A percentile compares a stretch with the other conserved stretches of the same genome.
phyloP scores from a whole-genome alignment of 345 rosid species.

The Sonneratia alba region DNA sequence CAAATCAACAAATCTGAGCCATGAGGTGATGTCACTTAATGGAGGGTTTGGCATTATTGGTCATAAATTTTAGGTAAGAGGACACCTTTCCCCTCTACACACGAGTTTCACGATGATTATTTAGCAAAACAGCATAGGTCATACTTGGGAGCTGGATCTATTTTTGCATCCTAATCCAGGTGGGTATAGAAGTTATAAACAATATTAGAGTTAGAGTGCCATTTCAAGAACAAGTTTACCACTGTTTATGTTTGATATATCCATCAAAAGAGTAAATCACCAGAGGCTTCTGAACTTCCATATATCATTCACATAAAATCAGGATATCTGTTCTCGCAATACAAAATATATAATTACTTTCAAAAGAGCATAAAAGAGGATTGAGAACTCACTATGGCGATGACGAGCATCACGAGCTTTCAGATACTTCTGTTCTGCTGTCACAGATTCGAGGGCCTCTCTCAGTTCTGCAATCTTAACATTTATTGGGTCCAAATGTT shows the following conservation, averaged over 20 bases:
- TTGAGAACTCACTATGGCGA: slow-evolving; percentile 61
- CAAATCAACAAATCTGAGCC: not conserved
- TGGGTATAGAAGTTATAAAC: not conserved
- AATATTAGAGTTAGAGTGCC: not conserved
- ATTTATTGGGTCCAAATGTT: slow-evolving; percentile 86
- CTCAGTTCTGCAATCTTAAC: slow-evolving; percentile 93
- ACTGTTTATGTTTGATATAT: not conserved
- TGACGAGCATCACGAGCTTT: slow-evolving; percentile 92
- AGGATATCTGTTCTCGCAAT: not conserved
- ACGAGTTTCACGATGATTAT: not conserved
- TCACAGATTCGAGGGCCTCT: slow-evolving; percentile 87
- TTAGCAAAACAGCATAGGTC: not conserved
- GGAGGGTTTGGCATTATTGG: not conserved
- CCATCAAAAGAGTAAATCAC: not conserved
- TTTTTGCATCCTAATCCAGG: not conserved
- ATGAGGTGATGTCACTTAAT: not conserved
- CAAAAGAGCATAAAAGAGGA: not conserved
- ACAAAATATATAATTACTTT: not conserved
- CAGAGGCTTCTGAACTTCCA: not conserved
- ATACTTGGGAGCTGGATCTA: not conserved
- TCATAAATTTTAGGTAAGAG: not conserved
- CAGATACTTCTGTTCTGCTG: slow-evolving; percentile 85
- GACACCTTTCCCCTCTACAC: too few species aligned
- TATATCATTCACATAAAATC: not conserved
- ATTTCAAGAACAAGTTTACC: not conserved